Percentiles rank a stretch among this genome's conserved stretches.
These are phyloP conservation scores for Schwanniomyces pseudopolymorphus DNA, from an alignment of 805 yeast genomes.

Conservation along the genomic window DNA sequence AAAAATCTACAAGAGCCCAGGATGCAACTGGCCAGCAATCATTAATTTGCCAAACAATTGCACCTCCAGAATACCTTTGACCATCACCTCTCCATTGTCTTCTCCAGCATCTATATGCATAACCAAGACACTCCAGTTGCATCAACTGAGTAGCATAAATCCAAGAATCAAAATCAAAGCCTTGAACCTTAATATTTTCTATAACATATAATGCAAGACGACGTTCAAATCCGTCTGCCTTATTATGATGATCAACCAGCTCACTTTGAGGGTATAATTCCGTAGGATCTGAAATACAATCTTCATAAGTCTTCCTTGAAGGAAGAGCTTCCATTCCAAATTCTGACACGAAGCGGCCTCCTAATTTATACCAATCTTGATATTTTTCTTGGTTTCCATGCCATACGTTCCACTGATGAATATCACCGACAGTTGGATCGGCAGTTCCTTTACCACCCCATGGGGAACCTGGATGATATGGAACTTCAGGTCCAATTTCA, in stretches of 20 bases:
- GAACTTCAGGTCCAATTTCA: slow-evolving; percentile 20
- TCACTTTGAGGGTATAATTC: slow-evolving; percentile 46
- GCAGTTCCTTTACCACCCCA: slow-evolving; percentile 40
- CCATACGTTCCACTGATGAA: slow-evolving; percentile 60
- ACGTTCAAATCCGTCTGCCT: slow-evolving; percentile 48
- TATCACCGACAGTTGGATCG: slow-evolving; percentile 46
- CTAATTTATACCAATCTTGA: slow-evolving; percentile 47
- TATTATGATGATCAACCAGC: slow-evolving; percentile 47
- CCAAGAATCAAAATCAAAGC: slow-evolving; percentile 41
- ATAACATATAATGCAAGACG: slow-evolving; percentile 46
- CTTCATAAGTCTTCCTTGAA: slow-evolving; percentile 29
- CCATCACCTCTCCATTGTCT: slow-evolving; percentile 42
- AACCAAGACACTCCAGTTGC: slow-evolving; percentile 50
- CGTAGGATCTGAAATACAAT: slow-evolving; percentile 32
- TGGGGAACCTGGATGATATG: slow-evolving; percentile 51
- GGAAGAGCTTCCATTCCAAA: slow-evolving; percentile 57
- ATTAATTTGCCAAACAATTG: slow-evolving; percentile 54
- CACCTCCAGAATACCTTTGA: slow-evolving; percentile 41
- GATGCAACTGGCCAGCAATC: slow-evolving; percentile 55
- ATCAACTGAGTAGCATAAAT: slow-evolving; percentile 52
- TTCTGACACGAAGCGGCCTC: slow-evolving; percentile 52
- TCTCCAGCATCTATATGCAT: slow-evolving; percentile 48
- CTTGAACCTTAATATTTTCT: slow-evolving; percentile 40
- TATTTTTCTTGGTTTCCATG: slow-evolving; percentile 51
- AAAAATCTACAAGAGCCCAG: slow-evolving; percentile 50